Conservation (phyloP, 202 grass and related monocot species). For the Schoenoplectus triqueter region DNA sequence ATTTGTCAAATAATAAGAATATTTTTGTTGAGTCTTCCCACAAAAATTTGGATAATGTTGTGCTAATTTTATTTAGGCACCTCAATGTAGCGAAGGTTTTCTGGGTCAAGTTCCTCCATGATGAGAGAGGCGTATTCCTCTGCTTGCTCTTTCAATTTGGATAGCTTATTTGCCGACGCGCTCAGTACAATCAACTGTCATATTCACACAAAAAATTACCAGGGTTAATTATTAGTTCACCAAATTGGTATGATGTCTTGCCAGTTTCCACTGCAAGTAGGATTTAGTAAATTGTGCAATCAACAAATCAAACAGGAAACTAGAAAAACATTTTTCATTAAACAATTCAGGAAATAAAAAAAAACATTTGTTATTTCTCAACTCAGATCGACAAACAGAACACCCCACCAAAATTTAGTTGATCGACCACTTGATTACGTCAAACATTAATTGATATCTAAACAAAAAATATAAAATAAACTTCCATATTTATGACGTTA, state of each 20-base stretch:
- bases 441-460: slow-evolving; percentile 7
- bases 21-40: too few relatives aligned
- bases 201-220: not conserved
- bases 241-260: not conserved
- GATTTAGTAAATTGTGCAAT: not conserved
- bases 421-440: not conserved
- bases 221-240: not conserved
- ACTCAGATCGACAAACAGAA: slow-evolving; percentile 20
- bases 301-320: not conserved
- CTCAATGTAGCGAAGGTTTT: slow-evolving; percentile 98
- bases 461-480: not conserved
- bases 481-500: not conserved
- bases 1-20: not conserved
- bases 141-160: slow-evolving; percentile 94
- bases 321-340: too few relatives aligned
- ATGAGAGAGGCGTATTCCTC: slow-evolving; percentile 96
- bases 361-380: not conserved
- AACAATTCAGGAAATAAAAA: not conserved
- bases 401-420: slow-evolving; percentile 10
- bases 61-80: slow-evolving; percentile 25
- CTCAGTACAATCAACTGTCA: slow-evolving; percentile 89
- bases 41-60: too few relatives aligned
- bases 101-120: slow-evolving; percentile 98
- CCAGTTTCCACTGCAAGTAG: not conserved
- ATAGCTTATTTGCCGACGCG: slow-evolving; percentile 94